These are phyloP conservation scores for Mariannaea elegans DNA, from an alignment of 2,329 filamentous ascomycete genomes.

Conservation along the genomic window DNA sequence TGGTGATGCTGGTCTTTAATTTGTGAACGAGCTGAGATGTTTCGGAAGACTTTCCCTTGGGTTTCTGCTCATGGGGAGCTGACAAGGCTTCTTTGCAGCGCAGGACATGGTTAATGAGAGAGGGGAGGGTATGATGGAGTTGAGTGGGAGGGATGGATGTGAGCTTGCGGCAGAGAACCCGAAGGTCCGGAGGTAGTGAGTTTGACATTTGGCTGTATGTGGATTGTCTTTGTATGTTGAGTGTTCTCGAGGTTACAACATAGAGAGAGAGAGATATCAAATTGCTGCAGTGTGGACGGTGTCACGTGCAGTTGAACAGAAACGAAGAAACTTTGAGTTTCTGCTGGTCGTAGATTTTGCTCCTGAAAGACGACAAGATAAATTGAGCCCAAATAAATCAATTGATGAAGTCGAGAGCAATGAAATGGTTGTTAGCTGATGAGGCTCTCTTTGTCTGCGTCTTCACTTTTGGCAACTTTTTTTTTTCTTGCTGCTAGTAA, in stretches of 20 bases:
- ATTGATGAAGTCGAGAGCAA: background rate
- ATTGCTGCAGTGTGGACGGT: background rate
- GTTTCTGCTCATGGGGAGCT: slow-evolving; percentile 65
- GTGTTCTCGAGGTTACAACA: no score
- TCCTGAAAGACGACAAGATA: no score
- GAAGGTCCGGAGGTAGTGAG: slow-evolving; percentile 65
- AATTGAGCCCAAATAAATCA: background rate
- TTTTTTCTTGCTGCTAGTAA: slow-evolving; percentile 4
- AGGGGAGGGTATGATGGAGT: slow-evolving; percentile 76
- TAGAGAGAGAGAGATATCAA: background rate
- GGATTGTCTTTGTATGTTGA: background rate
- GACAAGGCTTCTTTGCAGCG: slow-evolving; percentile 71
- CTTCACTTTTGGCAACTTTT: slow-evolving; percentile 13
- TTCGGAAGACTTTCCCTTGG: slow-evolving; percentile 71
- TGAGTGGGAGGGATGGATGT: slow-evolving; percentile 76
- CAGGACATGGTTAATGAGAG: slow-evolving; percentile 69
- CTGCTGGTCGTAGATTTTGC: background rate
- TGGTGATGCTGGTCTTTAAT: slow-evolving; percentile 79
- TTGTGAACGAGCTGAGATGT: slow-evolving; percentile 79
- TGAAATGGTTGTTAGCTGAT: background rate
- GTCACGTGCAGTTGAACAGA: slow-evolving; percentile 13
- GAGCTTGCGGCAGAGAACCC: slow-evolving; percentile 73
- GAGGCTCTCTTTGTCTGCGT: background rate
- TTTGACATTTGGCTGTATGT: slow-evolving; percentile 35
- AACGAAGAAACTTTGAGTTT: background rate